Base-by-base conservation (phyloP, 495 filamentous ascomycete genomes). In the Annulohypoxylon moriforme region DNA sequence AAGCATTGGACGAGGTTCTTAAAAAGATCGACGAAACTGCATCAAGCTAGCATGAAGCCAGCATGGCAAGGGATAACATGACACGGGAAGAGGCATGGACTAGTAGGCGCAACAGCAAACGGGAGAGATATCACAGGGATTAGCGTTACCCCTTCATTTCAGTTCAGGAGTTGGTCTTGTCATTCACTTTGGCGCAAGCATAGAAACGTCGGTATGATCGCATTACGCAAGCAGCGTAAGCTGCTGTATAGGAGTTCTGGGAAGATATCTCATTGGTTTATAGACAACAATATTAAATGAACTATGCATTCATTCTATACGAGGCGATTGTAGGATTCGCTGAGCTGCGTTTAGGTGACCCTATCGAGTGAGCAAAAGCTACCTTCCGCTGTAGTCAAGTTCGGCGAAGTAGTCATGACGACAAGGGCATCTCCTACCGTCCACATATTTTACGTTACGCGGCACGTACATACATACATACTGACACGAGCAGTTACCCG, bases 1-100 rank as follows among this genome's bases (percentile, higher is more conserved):
- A 89, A 52, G 89, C 92, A 3, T 75, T 91, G 24, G 79, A 85
- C 42, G 83, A 86, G 69, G 90, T 80, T 14, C 61, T 82, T 14
- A 46, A 76, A 62, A 81, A 80, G 34, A 83, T 85, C 68, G 67
- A 77, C 47, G 72, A 75, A 27, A 50, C 53, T 68, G 57, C 62
- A 52, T 74, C 53, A 22, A 65, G 74, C 70, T 72, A 60, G 50
- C 67, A 57, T 34, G 20, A 29, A 16, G 40, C n/a, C n/a, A 9
- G 1, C 40, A 44, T 44, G 40, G 16, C n/a, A n/a, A 53, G 47
- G 68, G 25, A 58, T 29, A 27, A 49, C 18, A 58, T 22, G 31
- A 6, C 40, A 36, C 18, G 61, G 36, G 16, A n/a, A n/a, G 29
- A 53, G 14, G 14, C 49, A 53, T 67, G 31, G 18, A 31, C 42